Conservation (phyloP, 305 asterid species). For the Withania somnifera region DNA sequence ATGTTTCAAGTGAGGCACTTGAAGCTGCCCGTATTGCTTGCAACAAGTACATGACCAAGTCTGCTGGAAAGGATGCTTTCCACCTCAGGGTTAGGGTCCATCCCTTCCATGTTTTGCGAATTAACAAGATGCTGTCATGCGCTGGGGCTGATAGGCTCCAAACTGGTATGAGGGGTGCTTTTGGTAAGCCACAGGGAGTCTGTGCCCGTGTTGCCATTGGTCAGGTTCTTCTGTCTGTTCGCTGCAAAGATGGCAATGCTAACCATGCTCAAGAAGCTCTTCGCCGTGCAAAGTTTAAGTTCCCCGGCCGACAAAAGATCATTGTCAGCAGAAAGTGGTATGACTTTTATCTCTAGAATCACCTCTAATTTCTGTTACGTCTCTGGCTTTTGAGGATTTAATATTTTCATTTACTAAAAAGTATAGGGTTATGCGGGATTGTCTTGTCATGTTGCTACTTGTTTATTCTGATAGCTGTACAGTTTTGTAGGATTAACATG, state of each 20-base stretch:
- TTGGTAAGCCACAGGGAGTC: conserved; percentile 1
- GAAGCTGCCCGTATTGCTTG: conserved; percentile 4
- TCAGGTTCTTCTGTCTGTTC: conserved; percentile 7
- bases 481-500: background rate
- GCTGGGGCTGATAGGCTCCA: conserved; percentile 9
- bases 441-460: background rate
- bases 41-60: conserved; percentile 7
- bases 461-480: background rate
- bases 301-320: conserved; percentile 2
- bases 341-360: background rate
- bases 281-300: conserved; percentile 1
- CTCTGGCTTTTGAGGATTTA: background rate
- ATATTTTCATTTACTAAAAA: background rate
- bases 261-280: background rate
- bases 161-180: conserved; percentile 5
- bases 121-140: conserved; percentile 2
- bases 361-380: background rate
- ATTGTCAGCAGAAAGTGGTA: conserved; percentile 2
- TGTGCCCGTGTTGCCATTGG: conserved; percentile 6
- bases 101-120: conserved; percentile 2
- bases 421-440: background rate
- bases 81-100: conserved; percentile 6
- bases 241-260: background rate
- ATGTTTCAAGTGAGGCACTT: background rate
- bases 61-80: background rate